Base-by-base conservation (phyloP, 306 rosid species). In the Trifolium fragiferum region DNA sequence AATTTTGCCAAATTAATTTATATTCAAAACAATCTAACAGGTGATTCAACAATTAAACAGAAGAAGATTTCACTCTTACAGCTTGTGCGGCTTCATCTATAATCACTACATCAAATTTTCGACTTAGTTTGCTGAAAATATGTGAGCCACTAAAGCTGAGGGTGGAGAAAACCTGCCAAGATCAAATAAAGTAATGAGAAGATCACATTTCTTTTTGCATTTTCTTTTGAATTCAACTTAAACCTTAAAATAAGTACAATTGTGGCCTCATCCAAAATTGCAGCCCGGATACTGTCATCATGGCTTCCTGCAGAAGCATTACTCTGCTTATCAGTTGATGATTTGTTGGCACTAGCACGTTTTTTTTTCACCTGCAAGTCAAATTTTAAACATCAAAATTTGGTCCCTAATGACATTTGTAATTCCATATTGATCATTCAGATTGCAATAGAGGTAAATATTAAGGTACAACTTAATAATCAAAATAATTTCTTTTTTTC, bases 11-110 rank as follows among this genome's bases (percentile, higher is more conserved):
- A 66, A 23, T 70, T 57, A 59, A 80, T 33, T 69, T 20, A 79
- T 43, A 44, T 49, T 54, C 71, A 30, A 38, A 54, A 55, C 69
- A 74, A 74, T 49, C 68, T 73, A 70, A 70, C 63, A 76, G 10
- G 20, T 73, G 37, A 76, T 33, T 63, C 55, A 3, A 25, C 41
- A 62, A 68, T 72, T 72, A 76, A 40, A 46, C 64, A 11, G 53
- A 70, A 62, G 44, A 68, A 21, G 43, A 66, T 38, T 60, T 70
- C 10, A 37, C 61, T 81, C 98, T 89, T 87, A 93, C 98, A 82
- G 98, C 97, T 82, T 93, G 98, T 66, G 96, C 98, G 77, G 98
- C 97, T 86, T 93, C 97, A 68, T 93, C 98, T 88, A 93, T 93
- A 67, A 93, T 89, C 54, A 93, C 97, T 75, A 89, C 97, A 77